phyloP scores from a whole-genome alignment of 2,329 filamentous ascomycete genomes.

The Sphaceloma murrayae region DNA sequence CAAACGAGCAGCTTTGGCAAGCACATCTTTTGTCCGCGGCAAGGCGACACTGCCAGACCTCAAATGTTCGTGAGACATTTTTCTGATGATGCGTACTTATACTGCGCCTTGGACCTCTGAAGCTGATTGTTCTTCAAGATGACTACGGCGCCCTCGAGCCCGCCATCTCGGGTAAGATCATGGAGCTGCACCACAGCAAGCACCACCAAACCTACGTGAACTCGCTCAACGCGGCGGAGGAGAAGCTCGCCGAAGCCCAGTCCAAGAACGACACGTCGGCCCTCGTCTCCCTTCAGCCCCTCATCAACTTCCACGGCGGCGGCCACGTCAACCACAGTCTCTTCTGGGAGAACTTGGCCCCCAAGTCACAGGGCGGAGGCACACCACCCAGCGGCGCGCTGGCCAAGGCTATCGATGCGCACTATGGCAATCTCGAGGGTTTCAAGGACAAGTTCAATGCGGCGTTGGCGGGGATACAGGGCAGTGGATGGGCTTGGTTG shows the following conservation, averaged over 20 bases:
- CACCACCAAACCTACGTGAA: constrained; percentile 93
- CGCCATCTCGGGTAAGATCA: constrained; percentile 77
- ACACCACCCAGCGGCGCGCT: constrained; percentile 52
- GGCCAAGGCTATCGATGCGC: constrained; percentile 48
- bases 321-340: constrained; percentile 59
- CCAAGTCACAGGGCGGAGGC: constrained; percentile 56
- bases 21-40: constrained; percentile 67
- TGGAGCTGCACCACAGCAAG: constrained; percentile 91
- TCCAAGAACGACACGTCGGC: constrained; percentile 44
- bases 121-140: constrained; percentile 44
- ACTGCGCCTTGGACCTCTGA: too few relatives aligned
- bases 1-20: constrained; percentile 53
- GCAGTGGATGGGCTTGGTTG: constrained; percentile 55
- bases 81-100: too few relatives aligned
- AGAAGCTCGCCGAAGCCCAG: constrained; percentile 56
- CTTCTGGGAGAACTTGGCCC: constrained; percentile 62
- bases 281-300: constrained; percentile 46
- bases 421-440: constrained; percentile 49
- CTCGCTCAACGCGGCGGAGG: constrained; percentile 70
- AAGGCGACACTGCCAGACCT: constrained; percentile 94
- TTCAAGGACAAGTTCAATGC: constrained; percentile 56
- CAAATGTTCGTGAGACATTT: constrained; percentile 59
- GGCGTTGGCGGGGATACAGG: constrained; percentile 55
- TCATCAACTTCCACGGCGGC: constrained; percentile 58
- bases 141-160: constrained; percentile 93